Base-by-base conservation (phyloP, 2,329 filamentous ascomycete genomes). In the Bipolaris victoriae region DNA sequence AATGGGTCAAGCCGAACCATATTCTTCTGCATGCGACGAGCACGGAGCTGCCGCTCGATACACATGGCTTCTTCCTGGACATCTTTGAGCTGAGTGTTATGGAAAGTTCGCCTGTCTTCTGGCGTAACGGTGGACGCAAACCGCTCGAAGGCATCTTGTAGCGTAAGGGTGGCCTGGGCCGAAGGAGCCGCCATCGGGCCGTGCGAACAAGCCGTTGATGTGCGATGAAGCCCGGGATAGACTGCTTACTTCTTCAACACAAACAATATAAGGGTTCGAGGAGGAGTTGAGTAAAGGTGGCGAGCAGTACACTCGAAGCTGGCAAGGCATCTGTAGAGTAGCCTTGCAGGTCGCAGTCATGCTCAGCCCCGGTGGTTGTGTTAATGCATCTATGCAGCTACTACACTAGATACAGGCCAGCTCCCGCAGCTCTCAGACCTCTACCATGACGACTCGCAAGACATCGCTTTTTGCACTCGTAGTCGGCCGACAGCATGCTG, bases 1-100 rank as follows among this genome's bases (percentile, higher is more conserved):
- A 83, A 67, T 0, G 79, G 77, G 51, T 75, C 64, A 0, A 83
- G 68, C 0, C 80, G 76, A 0, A 72, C 68, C 73, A 82, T 78
- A 29, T 81, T 81, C 1, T 77, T 71, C 0, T 80, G 73, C 0
- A 61, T 77, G 13, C 69, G 61, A 3, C 79, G 64, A 0, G 76
- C 71, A 0, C 71, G 73, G 1, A 82, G 75, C 35, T 76, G 66
- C 1, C 63, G 62, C 54, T 83, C 79, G 3, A 83, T 76, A 0
- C 70, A 31, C 9, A 60, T 52, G 7, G 57, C 63, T 2, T 36
- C 61, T 26, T 65, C 46, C 72, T 3, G 69, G 1, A 81, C 80
- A 58, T 77, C 67, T 29, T 76, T 48, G 4, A 81, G 66, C 0
- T 72, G 72, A 0, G 74, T 76, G 18, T 57, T 43, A 3, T 46